phyloP scores from a whole-genome alignment of 208 protist genomes.

The Angomonas ambiguus region DNA sequence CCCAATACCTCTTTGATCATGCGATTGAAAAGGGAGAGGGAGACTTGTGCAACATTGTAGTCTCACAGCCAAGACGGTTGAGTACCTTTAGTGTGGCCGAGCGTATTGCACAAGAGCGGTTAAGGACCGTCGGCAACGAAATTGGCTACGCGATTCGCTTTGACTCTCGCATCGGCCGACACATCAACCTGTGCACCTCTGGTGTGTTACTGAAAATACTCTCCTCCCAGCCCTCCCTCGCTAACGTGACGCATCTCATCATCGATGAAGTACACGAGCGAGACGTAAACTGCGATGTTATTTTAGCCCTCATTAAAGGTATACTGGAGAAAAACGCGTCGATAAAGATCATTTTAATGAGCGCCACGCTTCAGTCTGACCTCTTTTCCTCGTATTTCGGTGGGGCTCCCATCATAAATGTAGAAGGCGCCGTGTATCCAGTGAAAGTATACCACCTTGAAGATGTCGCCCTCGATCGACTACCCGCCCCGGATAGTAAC shows the following conservation, averaged over 20 bases:
- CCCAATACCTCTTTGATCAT: slow-evolving; percentile 89
- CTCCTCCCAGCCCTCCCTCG: slow-evolving; percentile 79
- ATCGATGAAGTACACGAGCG: slow-evolving; percentile 99
- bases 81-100: slow-evolving; percentile 97
- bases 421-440: slow-evolving; percentile 70
- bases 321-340: slow-evolving; percentile 45
- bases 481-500: not conserved
- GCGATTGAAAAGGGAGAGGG: slow-evolving; percentile 51
- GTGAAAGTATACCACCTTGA: slow-evolving; percentile 68
- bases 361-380: slow-evolving; percentile 97
- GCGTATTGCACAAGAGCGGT: slow-evolving; percentile 96
- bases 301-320: slow-evolving; percentile 96
- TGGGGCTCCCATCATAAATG: slow-evolving; percentile 54
- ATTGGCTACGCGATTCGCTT: slow-evolving; percentile 98
- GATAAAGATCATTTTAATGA: slow-evolving; percentile 98
- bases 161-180: slow-evolving; percentile 88
- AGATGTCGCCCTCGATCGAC: slow-evolving; percentile 28
- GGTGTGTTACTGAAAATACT: slow-evolving; percentile 97
- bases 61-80: slow-evolving; percentile 97
- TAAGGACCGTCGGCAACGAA: slow-evolving; percentile 37
- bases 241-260: slow-evolving; percentile 94
- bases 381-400: slow-evolving; percentile 97
- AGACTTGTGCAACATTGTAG: slow-evolving; percentile 67
- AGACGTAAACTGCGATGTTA: slow-evolving; percentile 97
- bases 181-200: slow-evolving; percentile 97